Percentiles rank a stretch among this genome's conserved stretches.
phyloP scores from a whole-genome alignment of 345 rosid genomes.

The Raphanus sativus region DNA sequence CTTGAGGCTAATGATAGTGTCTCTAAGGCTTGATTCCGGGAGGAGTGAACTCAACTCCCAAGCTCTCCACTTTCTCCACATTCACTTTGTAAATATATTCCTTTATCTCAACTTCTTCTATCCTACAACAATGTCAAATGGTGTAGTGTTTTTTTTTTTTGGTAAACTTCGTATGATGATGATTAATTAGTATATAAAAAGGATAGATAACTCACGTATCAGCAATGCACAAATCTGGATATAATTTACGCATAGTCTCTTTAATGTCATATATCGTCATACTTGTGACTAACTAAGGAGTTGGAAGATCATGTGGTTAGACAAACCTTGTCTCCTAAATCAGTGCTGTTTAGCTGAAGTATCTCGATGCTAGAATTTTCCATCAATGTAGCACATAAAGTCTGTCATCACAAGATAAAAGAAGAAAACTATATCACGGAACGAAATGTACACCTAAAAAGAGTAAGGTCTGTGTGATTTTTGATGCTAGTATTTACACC shows the following conservation, averaged over 20 bases:
- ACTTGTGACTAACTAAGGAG: neutral
- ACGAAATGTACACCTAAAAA: conserved; percentile 8
- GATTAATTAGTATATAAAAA: neutral
- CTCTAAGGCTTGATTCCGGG: conserved; percentile 1
- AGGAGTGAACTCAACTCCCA: conserved; percentile 18
- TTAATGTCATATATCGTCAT: neutral
- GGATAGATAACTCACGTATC: conserved; percentile 15
- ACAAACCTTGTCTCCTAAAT: conserved; percentile 85
- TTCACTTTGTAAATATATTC: neutral
- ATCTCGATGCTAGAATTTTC: conserved; percentile 67
- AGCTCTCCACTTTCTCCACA: conserved; percentile 30
- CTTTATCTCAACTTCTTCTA: neutral
- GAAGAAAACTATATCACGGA: conserved; percentile 12
- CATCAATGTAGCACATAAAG: conserved; percentile 69
- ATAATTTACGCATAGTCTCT: neutral
- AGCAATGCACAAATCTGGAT: conserved; percentile 22
- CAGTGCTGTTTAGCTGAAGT: conserved; percentile 82
- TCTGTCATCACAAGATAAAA: conserved; percentile 43
- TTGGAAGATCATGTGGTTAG: conserved; percentile 16
- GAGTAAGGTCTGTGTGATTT: too few species aligned
- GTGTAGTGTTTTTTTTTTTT: neutral
- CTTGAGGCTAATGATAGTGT: conserved; percentile 28
- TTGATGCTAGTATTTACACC: conserved; percentile 30
- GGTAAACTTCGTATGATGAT: too few species aligned
- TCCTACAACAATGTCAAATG: neutral